phyloP scores from a whole-genome alignment of 148 eudicot species.

The Limonium bicolor region DNA sequence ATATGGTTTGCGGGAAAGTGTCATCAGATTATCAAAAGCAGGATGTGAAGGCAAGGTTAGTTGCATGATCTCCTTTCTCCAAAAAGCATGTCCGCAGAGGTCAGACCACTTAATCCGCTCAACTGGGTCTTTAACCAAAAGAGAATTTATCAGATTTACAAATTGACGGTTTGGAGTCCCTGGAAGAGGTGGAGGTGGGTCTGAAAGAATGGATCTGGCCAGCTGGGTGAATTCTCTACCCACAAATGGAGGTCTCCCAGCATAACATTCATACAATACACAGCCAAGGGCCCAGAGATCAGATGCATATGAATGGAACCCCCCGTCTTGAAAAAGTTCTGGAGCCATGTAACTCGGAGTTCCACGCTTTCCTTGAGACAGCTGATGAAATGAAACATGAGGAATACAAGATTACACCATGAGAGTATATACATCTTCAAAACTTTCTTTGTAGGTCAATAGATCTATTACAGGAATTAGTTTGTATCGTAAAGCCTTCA shows the following conservation, averaged over 20 bases:
- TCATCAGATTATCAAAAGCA: slow-evolving; percentile 67
- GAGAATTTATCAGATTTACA: slow-evolving; percentile 72
- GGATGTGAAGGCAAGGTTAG: slow-evolving; percentile 72
- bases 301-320: slow-evolving; percentile 94
- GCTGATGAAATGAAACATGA: no score
- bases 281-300: slow-evolving; percentile 99
- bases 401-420: no score
- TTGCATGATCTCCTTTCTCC: slow-evolving; percentile 40
- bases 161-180: slow-evolving; percentile 70
- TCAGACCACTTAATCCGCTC: slow-evolving; percentile 93
- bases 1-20: slow-evolving; percentile 33
- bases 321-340: slow-evolving; percentile 95
- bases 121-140: slow-evolving; percentile 84
- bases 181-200: slow-evolving; percentile 84
- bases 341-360: slow-evolving; percentile 99
- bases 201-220: slow-evolving; percentile 75
- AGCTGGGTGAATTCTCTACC: slow-evolving; percentile 78
- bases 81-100: slow-evolving; percentile 75
- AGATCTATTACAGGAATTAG: no score
- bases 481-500: no score
- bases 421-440: neutral
- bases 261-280: slow-evolving; percentile 83
- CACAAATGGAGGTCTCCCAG: slow-evolving; percentile 83
- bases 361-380: slow-evolving; percentile 95
- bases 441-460: neutral